phyloP scores from a whole-genome alignment of 768 basidiomycete genomes.

The Lenzites betulinus region DNA sequence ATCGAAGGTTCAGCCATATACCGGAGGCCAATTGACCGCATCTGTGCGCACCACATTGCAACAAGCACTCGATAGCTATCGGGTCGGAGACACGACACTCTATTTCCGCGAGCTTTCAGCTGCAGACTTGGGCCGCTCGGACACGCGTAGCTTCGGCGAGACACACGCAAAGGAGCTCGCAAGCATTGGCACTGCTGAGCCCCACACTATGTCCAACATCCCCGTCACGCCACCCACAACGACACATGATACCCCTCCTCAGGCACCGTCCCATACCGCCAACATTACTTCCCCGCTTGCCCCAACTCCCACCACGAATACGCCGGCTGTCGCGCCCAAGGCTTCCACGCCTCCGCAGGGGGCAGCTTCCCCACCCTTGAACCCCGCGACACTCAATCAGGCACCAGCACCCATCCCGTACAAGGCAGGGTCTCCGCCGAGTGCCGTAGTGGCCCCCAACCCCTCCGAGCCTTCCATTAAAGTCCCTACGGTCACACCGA shows the following conservation, averaged over 20 bases:
- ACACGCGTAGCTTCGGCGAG: conserved; percentile 83
- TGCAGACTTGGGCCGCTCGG: conserved; percentile 65
- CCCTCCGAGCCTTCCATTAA: conserved; percentile 31
- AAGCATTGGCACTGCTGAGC: conserved; percentile 45
- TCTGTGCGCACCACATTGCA: conserved; percentile 75
- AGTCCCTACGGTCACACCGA: conserved; percentile 48
- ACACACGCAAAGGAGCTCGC: conserved; percentile 78
- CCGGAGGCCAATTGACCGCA: conserved; percentile 63
- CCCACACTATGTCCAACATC: conserved; percentile 35
- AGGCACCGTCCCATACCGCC: conserved; percentile 14
- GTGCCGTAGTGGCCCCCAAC: conserved; percentile 33
- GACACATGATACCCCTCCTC: conserved; percentile 18
- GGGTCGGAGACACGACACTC: conserved; percentile 62
- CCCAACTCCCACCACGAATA: background rate
- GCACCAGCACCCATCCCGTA: conserved; percentile 32
- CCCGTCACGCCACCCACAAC: conserved; percentile 46
- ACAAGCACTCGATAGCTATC: conserved; percentile 76
- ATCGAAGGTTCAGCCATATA: conserved; percentile 53
- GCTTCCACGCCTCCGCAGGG: conserved; percentile 23
- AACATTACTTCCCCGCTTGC: conserved; percentile 13
- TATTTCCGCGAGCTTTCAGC: conserved; percentile 43
- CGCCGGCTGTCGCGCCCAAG: background rate
- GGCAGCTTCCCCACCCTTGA: conserved; percentile 28
- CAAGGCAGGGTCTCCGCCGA: conserved; percentile 15
- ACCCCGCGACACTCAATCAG: conserved; percentile 34